phyloP scores from a whole-genome alignment of 441 rosid species.

The Pelargonium cotyledonis region DNA sequence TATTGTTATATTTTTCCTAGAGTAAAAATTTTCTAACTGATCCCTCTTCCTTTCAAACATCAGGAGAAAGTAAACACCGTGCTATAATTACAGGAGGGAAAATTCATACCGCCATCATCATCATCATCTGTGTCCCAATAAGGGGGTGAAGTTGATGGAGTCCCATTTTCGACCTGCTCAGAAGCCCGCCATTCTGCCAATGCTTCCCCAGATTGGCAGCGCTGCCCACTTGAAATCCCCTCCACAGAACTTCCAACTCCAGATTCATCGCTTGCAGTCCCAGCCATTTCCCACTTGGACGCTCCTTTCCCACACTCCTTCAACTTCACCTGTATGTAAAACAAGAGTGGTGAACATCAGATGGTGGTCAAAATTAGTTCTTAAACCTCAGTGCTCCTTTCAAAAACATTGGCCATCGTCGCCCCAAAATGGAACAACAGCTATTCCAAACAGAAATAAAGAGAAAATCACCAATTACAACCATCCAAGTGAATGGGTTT shows the following conservation, averaged over 20 bases:
- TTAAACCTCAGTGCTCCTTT: not conserved
- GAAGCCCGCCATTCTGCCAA: constrained; percentile 29
- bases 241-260: constrained; percentile 6
- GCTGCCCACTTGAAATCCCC: not conserved
- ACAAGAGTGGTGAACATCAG: not conserved
- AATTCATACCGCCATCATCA: constrained; percentile 18
- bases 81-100: not conserved
- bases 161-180: constrained; percentile 28
- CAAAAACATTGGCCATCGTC: not conserved
- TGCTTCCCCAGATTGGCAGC: constrained; percentile 25
- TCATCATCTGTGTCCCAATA: constrained; percentile 24
- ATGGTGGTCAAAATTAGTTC: not conserved
- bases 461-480: not conserved
- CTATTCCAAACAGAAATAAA: not conserved
- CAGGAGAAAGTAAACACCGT: not conserved
- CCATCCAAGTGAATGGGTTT: not conserved
- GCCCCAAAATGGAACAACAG: not conserved
- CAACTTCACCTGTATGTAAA: not conserved
- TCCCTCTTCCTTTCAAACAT: no score
- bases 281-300: constrained; percentile 4
- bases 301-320: constrained; percentile 5
- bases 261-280: not conserved
- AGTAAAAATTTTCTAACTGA: no score
- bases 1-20: not conserved
- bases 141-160: constrained; percentile 22